These are phyloP conservation scores for Lepidium sativum DNA, from an alignment of 345 rosid genomes.

Conservation along the genomic window DNA sequence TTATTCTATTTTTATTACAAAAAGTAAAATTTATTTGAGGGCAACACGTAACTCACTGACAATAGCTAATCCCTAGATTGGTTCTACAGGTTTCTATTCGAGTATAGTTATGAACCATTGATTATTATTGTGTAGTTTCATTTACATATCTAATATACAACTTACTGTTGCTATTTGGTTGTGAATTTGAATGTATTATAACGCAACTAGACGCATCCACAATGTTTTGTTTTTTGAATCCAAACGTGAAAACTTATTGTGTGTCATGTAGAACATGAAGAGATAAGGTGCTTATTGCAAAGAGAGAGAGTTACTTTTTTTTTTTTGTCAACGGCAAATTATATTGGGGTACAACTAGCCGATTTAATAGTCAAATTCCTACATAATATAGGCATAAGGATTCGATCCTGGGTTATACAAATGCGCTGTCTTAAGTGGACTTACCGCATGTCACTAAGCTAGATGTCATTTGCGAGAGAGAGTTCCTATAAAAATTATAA, in stretches of 20 bases:
- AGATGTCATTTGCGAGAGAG: no score
- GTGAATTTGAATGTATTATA: background rate
- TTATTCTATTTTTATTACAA: background rate
- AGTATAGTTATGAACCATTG: slow-evolving; percentile 16
- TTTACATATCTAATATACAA: background rate
- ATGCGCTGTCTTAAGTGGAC: no score
- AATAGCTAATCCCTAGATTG: slow-evolving; percentile 19
- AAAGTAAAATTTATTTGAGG: background rate
- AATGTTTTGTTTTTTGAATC: background rate
- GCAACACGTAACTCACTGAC: slow-evolving; percentile 29
- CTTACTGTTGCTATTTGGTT: background rate
- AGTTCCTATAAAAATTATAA: no score
- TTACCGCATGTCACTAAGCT: no score
- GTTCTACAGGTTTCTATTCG: slow-evolving; percentile 8
- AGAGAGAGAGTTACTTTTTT: no score
- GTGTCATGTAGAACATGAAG: background rate
- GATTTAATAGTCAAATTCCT: no score
- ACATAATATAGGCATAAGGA: no score
- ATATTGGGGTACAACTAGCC: no score
- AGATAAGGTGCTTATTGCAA: no score
- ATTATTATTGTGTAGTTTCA: background rate
- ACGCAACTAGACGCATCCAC: no score
- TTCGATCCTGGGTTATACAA: no score
- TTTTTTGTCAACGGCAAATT: no score
- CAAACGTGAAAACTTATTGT: background rate